Conservation (phyloP, 345 rosid species). For the Crucihimalaya himalaica region DNA sequence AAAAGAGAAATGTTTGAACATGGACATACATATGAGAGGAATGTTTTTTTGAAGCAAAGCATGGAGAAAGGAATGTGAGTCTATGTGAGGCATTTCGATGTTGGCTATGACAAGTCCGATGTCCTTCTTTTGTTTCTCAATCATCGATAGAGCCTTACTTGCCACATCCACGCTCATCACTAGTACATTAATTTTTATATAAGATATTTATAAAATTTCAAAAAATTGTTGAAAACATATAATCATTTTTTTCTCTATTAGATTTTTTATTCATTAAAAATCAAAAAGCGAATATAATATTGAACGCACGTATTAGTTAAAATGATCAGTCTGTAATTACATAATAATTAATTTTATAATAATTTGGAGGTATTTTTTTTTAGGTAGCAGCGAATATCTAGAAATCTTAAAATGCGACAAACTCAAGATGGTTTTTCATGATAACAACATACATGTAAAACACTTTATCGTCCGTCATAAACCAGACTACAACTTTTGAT, state of each 20-base stretch:
- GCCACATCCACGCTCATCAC: constrained; percentile 43
- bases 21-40: constrained; percentile 42
- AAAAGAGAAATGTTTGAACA: background rate
- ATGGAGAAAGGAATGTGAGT: constrained; percentile 28
- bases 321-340: background rate
- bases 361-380: background rate
- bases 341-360: background rate
- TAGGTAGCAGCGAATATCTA: background rate
- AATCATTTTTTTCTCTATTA: background rate
- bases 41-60: constrained; percentile 24
- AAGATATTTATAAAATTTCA: background rate
- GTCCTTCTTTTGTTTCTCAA: constrained; percentile 29
- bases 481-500: background rate
- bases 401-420: background rate
- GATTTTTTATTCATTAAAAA: background rate
- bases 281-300: background rate
- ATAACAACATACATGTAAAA: background rate
- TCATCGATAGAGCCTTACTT: constrained; percentile 39
- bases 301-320: background rate
- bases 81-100: constrained; percentile 34
- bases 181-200: constrained; percentile 18
- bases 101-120: constrained; percentile 52
- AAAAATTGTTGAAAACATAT: background rate
- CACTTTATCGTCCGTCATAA: no score
- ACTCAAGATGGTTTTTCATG: background rate